phyloP scores from a whole-genome alignment of 257 asterid species.

The Anisodus tanguticus region DNA sequence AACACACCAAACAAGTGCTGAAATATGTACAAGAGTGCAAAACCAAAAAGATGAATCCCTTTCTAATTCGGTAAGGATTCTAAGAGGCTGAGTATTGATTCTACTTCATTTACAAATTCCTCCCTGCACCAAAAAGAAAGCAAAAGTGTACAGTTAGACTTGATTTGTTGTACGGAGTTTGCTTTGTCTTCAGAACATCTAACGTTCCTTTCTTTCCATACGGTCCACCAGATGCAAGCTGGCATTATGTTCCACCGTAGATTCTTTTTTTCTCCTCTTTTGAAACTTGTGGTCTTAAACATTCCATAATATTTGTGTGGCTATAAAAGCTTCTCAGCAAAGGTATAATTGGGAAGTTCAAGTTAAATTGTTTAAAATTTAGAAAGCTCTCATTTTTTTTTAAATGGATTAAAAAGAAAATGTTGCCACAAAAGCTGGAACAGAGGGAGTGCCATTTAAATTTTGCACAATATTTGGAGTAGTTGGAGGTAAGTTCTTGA shows the following conservation, averaged over 20 bases:
- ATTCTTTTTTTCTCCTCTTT: not conserved
- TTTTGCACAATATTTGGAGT: not conserved
- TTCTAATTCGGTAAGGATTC: not conserved
- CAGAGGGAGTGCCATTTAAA: not conserved
- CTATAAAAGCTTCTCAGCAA: not conserved
- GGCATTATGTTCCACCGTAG: not conserved
- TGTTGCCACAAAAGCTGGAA: not conserved
- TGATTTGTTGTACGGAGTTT: not conserved
- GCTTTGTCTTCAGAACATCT: not conserved
- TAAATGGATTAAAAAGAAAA: not conserved
- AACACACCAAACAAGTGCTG: slow-evolving; percentile 6
- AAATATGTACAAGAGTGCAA: slow-evolving; percentile 7
- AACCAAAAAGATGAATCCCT: not conserved
- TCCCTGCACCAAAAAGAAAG: not conserved
- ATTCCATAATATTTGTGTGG: not conserved
- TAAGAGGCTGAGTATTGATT: not conserved
- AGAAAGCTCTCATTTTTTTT: not conserved
- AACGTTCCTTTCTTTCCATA: not conserved
- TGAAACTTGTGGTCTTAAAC: not conserved
- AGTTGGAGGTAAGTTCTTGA: not conserved
- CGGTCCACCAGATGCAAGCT: not conserved
- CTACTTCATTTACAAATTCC: not conserved
- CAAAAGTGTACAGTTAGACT: not conserved
- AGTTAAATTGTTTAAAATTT: not conserved
- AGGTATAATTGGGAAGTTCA: not conserved